A percentile compares a stretch with the other conserved stretches of the same genome.
These are phyloP conservation scores for Trichoderma koningiopsis DNA, from an alignment of 2,329 filamentous ascomycete species.

Conservation along the genomic window DNA sequence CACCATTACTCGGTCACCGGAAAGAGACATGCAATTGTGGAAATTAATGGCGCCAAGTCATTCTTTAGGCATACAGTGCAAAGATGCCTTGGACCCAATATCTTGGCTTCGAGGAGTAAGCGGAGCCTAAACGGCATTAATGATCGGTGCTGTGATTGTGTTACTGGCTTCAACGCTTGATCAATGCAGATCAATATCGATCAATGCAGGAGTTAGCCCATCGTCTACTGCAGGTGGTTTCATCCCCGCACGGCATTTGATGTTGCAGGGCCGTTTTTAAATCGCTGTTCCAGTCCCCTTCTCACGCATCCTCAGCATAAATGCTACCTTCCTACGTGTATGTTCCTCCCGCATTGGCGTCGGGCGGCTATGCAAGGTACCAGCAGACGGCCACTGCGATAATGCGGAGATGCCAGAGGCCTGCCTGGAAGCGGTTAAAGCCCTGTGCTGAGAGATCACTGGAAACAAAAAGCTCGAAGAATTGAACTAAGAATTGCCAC, in stretches of 20 bases:
- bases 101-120: not conserved
- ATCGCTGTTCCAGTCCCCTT: not conserved
- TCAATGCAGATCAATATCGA: not conserved
- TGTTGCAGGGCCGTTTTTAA: not conserved
- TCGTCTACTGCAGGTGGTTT: not conserved
- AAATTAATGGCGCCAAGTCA: not conserved
- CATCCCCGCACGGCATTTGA: not conserved
- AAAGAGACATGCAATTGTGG: not conserved
- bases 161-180: not conserved
- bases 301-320: not conserved
- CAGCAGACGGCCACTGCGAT: not conserved
- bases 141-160: not conserved
- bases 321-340: not conserved
- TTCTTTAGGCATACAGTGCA: not conserved
- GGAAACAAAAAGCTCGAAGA: no score
- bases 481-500: not conserved
- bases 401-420: slow-evolving; percentile 10
- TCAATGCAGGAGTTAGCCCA: not conserved
- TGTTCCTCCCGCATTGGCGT: slow-evolving; percentile 15
- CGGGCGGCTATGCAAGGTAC: slow-evolving; percentile 24
- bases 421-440: slow-evolving; percentile 10
- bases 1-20: not conserved
- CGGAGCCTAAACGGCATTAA: not conserved
- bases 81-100: not conserved
- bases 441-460: not conserved